Percentiles rank a stretch among this genome's conserved stretches.
Conservation (phyloP, 2,329 filamentous ascomycete species). For the Nannizziopsis barbatae region DNA sequence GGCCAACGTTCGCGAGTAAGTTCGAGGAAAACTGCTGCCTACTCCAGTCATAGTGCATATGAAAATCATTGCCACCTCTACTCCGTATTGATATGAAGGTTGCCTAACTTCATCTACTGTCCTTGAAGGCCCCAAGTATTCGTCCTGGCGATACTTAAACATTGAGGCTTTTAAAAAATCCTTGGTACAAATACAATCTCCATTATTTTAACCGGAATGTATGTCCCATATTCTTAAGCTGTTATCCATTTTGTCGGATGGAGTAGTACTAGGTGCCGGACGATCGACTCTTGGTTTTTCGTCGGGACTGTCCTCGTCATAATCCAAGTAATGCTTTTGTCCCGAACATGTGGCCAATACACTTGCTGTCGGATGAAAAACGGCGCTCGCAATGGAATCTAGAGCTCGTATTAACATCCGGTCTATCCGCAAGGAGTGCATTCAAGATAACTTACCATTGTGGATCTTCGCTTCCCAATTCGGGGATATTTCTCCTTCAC, state of each 20-base stretch:
- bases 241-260: slow-evolving; percentile 22
- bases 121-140: no score
- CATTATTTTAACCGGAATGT: slow-evolving; percentile 4
- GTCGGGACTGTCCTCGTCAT: slow-evolving; percentile 12
- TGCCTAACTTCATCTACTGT: no score
- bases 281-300: background rate
- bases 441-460: slow-evolving; percentile 27
- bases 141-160: no score
- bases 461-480: slow-evolving; percentile 37
- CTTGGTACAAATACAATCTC: background rate
- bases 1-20: no score
- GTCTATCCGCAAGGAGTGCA: background rate
- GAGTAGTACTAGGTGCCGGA: background rate
- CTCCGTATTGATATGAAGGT: no score
- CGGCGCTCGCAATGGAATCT: slow-evolving; percentile 38
- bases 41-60: no score
- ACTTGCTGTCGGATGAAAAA: slow-evolving; percentile 38
- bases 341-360: slow-evolving; percentile 44
- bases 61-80: no score
- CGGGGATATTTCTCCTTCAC: slow-evolving; percentile 33
- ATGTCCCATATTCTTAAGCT: slow-evolving; percentile 33
- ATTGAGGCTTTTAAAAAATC: no score
- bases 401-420: slow-evolving; percentile 14
- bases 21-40: no score
- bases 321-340: slow-evolving; percentile 25